A percentile compares a stretch with the other conserved stretches of the same genome.
These are phyloP conservation scores for Collybia mongolica DNA, from an alignment of 768 basidiomycete species.

Conservation along the genomic window DNA sequence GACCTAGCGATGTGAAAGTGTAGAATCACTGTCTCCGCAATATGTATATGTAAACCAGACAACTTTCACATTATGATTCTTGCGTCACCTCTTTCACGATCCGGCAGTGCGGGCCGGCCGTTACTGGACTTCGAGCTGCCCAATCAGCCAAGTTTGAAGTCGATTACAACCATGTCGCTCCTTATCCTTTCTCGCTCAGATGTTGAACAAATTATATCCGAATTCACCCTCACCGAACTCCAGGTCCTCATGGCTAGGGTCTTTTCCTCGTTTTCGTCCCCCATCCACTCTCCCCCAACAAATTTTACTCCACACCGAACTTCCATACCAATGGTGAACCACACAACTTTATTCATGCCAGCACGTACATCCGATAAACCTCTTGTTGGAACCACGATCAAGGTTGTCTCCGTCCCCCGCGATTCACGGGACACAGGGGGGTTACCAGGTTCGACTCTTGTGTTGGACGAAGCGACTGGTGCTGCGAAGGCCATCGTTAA, in stretches of 20 bases:
- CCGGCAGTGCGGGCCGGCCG: too few relatives aligned
- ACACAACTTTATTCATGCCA: slow-evolving; percentile 83
- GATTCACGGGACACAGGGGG: slow-evolving; percentile 43
- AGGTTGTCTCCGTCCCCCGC: slow-evolving; percentile 78
- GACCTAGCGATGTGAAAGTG: too few relatives aligned
- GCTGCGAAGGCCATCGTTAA: slow-evolving; percentile 75
- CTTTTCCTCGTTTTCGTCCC: slow-evolving; percentile 47
- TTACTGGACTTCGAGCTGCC: too few relatives aligned
- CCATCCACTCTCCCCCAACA: slow-evolving; percentile 8
- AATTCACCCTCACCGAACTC: slow-evolving; percentile 43
- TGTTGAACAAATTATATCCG: slow-evolving; percentile 47
- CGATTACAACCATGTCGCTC: slow-evolving; percentile 36
- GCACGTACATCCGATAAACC: slow-evolving; percentile 42
- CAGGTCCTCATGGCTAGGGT: slow-evolving; percentile 57
- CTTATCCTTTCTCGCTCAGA: slow-evolving; percentile 63
- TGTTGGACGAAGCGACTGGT: slow-evolving; percentile 72
- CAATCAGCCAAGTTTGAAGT: too few relatives aligned
- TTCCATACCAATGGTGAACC: slow-evolving; percentile 46
- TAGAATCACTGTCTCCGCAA: too few relatives aligned
- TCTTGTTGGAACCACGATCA: slow-evolving; percentile 58
- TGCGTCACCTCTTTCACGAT: too few relatives aligned
- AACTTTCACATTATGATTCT: too few relatives aligned
- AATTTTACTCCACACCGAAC: slow-evolving; percentile 59
- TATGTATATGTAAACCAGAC: too few relatives aligned
- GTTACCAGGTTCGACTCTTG: slow-evolving; percentile 73